Evolutionary conservation across 1,139 yeast genomes (phyloP).

Genomic region (Taphrina communis): DNA sequence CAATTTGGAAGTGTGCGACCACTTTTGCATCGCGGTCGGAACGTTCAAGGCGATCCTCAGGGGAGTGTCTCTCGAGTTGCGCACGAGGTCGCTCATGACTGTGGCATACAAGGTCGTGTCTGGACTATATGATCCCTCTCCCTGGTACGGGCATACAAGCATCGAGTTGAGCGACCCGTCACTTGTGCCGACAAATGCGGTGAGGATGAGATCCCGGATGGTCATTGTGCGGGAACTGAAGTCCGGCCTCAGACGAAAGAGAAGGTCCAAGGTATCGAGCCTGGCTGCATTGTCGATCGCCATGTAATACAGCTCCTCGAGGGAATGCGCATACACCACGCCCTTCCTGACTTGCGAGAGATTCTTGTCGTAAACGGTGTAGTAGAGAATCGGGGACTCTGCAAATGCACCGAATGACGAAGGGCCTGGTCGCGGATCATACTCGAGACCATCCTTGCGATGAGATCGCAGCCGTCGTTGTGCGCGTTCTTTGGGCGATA

Average conservation of each 20-base stretch:
- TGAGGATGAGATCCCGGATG: constrained; percentile 29
- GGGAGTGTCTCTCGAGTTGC: constrained; percentile 29
- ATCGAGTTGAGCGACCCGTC: constrained; percentile 22
- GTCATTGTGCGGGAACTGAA: constrained; percentile 27
- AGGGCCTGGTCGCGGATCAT: constrained; percentile 21
- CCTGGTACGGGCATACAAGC: constrained; percentile 29
- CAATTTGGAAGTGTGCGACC: constrained; percentile 15
- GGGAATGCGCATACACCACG: constrained; percentile 29
- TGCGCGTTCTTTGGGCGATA: constrained; percentile 29
- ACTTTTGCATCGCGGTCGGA: constrained; percentile 23
- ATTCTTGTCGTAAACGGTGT: constrained; percentile 13
- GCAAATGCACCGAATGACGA: not conserved
- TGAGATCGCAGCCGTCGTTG: constrained; percentile 13
- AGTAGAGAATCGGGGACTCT: constrained; percentile 21
- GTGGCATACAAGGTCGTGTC: constrained; percentile 33
- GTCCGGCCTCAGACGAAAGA: constrained; percentile 19
- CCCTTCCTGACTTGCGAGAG: constrained; percentile 24
- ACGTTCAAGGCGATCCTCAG: constrained; percentile 33
- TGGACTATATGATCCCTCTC: constrained; percentile 26
- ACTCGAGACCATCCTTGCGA: constrained; percentile 13
- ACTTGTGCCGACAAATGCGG: constrained; percentile 37
- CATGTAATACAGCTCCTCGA: constrained; percentile 34
- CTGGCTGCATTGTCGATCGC: constrained; percentile 34
- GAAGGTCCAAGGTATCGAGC: constrained; percentile 25
- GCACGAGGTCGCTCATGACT: constrained; percentile 31